Base-by-base conservation (phyloP, 768 basidiomycete species). In the Russula foetens region DNA sequence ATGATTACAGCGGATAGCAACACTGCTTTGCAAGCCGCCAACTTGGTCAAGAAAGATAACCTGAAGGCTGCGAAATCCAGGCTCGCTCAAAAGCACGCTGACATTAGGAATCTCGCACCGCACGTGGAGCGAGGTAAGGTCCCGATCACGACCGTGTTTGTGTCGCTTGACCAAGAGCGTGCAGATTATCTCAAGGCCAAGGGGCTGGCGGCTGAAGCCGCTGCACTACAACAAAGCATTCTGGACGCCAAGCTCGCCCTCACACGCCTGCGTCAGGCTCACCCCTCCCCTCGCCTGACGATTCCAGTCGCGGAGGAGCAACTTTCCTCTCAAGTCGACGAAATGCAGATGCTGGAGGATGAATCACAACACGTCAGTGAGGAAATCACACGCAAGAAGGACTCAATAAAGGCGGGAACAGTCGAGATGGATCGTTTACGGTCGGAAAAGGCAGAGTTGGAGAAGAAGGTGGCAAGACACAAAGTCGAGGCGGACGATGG, bases 1-100 rank as follows among this genome's bases (percentile, higher is more conserved):
- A 82, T 85, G 60, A 83, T 93, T 43, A 87, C 86, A 6, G 84
- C 84, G 8, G 86, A 86, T n/a, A 85, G 87, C 62, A 94, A 93
- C 67, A 83, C 86, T 61, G 79, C 78, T 23, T 78, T 90, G 9
- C 73, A 78, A 24, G 67, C 74, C 7, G 72, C 73, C 49, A 92
- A 91, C 66, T 83, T 82, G 53, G 74, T 81, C 66, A 90, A 88
- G 75, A 93, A 96, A 70, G 80, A 76, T 31, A 75, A 71, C 24
- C 69, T 93, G 41, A 88, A 88, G 64, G 75, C 75, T 3, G 79
- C 81, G 23, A 95, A 95, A 72, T 75, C 72, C 4, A 75, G 73
- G 14, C 76, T 92, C 12, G 79, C 77, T 0, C 83, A 85, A 66
- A 82, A 81, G 59, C 80, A 88, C 62, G 70, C 76, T 8, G 84